Evolutionary conservation across 495 filamentous ascomycete species (phyloP), one percentile per base, ranked within the genome.

Genomic region (Aspergillus funiculosus): DNA sequence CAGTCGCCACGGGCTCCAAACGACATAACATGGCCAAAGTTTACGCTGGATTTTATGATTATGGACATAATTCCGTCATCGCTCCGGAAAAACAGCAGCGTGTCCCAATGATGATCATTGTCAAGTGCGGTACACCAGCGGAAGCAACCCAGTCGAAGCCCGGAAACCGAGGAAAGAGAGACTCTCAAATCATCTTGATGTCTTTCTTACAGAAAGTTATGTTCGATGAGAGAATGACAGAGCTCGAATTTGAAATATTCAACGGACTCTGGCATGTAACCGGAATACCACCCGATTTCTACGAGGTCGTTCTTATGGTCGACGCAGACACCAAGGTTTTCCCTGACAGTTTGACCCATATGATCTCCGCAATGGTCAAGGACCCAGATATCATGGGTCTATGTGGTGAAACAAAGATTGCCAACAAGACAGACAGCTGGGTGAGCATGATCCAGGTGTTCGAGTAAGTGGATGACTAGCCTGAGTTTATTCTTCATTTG

Each of bases 221-320:
- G 94, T 99, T 99, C 60, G 94, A 99, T 61, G 94, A 99, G 65
- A 86, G 94, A 27, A 99, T 99, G 94, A 97, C 94, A 4, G 90
- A 99, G 60, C 79, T 99, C n/a, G 94, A 99, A 60, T 99, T 89
- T 54, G 94, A 99, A 59, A 97, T 99, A 86, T 97, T 97, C 72
- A 99, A 97, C 57, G 94, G 92, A 26, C 75, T 99, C 47, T 99
- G 91, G 90, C 94, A 94, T 58, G 84, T 97, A 30, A 99, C 94
- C 4, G 94, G 94, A 24, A 95, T 99, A 38, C 88, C 89, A 9
- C 92, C 94, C 0, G 94, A 99, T 62, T 99, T 89, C 61, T 97
- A 95, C 64, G 94, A 99, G 54, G 79, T 91, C 10, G 85, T 95
- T 26, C 87, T 99, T 57, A 95, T 95, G 89, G 94, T 99, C 30